These are phyloP conservation scores for Chrysanthemum makinoi DNA, from an alignment of 129 eudicot genomes.

Conservation along the genomic window DNA sequence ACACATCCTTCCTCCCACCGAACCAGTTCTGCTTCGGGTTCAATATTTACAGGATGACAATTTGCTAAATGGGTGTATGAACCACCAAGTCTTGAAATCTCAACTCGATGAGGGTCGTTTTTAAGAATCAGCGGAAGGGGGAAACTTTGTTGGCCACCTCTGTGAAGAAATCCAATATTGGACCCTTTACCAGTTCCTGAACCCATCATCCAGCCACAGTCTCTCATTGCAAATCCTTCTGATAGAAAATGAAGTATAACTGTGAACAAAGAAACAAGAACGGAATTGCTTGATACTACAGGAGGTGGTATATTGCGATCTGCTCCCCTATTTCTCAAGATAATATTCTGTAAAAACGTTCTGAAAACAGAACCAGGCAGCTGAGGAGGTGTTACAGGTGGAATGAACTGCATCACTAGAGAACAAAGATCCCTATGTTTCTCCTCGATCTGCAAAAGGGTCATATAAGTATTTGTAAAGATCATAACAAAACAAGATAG, in stretches of 20 bases:
- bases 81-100: constrained; percentile 87
- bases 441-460: constrained; percentile 82
- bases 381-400: constrained; percentile 87
- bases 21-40: constrained; percentile 68
- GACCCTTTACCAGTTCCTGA: constrained; percentile 41
- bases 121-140: constrained; percentile 77
- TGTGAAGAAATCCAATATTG: constrained; percentile 83
- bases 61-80: constrained; percentile 69
- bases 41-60: constrained; percentile 50
- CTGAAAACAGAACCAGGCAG: constrained; percentile 89
- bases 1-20: constrained; percentile 98
- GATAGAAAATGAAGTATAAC: constrained; percentile 87
- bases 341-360: constrained; percentile 67
- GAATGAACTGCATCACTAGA: constrained; percentile 84
- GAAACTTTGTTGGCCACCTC: constrained; percentile 92
- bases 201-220: constrained; percentile 65
- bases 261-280: constrained; percentile 74
- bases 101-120: constrained; percentile 79
- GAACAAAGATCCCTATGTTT: constrained; percentile 94
- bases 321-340: constrained; percentile 87
- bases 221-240: constrained; percentile 69
- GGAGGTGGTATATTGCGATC: constrained; percentile 82
- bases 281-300: constrained; percentile 83
- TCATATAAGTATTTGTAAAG: not conserved
- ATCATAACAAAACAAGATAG: not conserved